Conservation (phyloP, 345 rosid genomes). For the Geranium rotundifolium region DNA sequence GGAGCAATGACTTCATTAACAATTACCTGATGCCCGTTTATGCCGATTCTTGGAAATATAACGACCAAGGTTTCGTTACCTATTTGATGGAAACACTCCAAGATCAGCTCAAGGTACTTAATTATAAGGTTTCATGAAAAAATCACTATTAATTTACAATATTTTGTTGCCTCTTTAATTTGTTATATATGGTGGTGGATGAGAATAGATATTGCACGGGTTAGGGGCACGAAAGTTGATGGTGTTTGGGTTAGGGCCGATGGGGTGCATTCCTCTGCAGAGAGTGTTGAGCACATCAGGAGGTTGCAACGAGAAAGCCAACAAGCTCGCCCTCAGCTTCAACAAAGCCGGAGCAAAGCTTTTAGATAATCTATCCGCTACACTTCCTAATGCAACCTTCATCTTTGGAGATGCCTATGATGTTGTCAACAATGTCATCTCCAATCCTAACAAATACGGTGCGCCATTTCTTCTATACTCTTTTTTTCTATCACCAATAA, state of each 20-base stretch:
- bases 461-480: too few species aligned
- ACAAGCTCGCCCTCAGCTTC: constrained; percentile 56
- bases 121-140: too few species aligned
- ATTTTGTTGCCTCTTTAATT: background rate
- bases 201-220: constrained; percentile 38
- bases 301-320: constrained; percentile 56
- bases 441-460: constrained; percentile 59
- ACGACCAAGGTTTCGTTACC: constrained; percentile 48
- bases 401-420: constrained; percentile 83
- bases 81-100: constrained; percentile 67
- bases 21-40: constrained; percentile 88
- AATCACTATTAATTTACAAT: too few species aligned
- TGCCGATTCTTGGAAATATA: constrained; percentile 80
- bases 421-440: constrained; percentile 58
- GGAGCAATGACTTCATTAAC: constrained; percentile 98
- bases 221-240: constrained; percentile 67
- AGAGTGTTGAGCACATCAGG: constrained; percentile 65
- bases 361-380: constrained; percentile 24
- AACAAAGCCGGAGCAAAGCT: constrained; percentile 43
- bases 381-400: constrained; percentile 46
- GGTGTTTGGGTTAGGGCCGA: constrained; percentile 89
- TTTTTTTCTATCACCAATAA: too few species aligned
- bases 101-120: constrained; percentile 46
- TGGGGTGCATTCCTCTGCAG: constrained; percentile 98
- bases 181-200: background rate